Conservation (phyloP, 306 rosid genomes). For the Cyclanthera cordifolia region DNA sequence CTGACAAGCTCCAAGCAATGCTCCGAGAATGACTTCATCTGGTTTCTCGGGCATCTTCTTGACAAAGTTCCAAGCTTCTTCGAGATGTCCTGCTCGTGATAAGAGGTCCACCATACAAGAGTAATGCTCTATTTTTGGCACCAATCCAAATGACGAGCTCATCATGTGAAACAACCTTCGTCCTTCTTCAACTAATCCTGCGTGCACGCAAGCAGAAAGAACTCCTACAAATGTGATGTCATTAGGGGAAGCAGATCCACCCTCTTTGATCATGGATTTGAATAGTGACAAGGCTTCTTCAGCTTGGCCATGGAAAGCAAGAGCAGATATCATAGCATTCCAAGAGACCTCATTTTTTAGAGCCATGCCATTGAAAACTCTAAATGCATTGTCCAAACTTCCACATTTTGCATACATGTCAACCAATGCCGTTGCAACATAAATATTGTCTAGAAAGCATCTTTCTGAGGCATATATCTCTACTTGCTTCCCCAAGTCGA, state of each 20-base stretch:
- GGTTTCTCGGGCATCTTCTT: constrained; percentile 81
- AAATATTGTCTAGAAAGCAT: constrained; percentile 48
- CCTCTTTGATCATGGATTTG: constrained; percentile 50
- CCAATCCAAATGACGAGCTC: constrained; percentile 51
- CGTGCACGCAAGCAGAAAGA: constrained; percentile 95
- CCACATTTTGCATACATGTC: constrained; percentile 98
- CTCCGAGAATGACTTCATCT: constrained; percentile 68
- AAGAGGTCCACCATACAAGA: constrained; percentile 91
- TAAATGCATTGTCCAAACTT: constrained; percentile 54
- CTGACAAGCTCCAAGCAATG: constrained; percentile 78
- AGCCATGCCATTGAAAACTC: constrained; percentile 65
- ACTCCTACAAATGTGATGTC: constrained; percentile 79
- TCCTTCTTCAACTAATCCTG: constrained; percentile 62
- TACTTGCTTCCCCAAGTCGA: constrained; percentile 59
- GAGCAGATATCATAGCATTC: constrained; percentile 93
- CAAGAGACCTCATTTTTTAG: constrained; percentile 77
- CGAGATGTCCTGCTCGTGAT: constrained; percentile 67
- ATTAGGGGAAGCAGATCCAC: constrained; percentile 46
- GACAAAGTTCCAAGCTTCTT: constrained; percentile 76
- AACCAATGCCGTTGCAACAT: constrained; percentile 62
- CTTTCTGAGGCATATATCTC: constrained; percentile 54
- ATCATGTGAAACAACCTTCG: constrained; percentile 53
- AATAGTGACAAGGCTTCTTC: constrained; percentile 57
- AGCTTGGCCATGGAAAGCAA: constrained; percentile 85
- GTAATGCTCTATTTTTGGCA: constrained; percentile 84